Evolutionary conservation across 2,329 filamentous ascomycete genomes (phyloP).

Genomic region (Clarireedia hainanense): DNA sequence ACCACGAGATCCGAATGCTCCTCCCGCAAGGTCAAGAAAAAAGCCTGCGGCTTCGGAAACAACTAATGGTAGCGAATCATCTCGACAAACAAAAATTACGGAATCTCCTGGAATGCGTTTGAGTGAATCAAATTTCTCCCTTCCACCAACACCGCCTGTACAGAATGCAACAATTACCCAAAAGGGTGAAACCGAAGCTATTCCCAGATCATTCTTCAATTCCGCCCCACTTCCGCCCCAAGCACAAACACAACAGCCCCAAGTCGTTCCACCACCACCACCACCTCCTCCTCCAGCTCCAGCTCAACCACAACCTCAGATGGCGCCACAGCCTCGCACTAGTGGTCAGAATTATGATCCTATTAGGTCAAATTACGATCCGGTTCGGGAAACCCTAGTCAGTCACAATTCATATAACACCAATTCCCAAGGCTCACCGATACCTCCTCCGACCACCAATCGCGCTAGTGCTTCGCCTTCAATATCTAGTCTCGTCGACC

Average conservation of each 20-base stretch:
- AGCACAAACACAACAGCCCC: not conserved
- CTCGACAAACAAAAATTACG: constrained; percentile 4
- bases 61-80: constrained; percentile 5
- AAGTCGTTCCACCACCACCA: not conserved
- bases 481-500: constrained; percentile 84
- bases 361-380: constrained; percentile 67
- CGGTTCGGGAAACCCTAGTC: constrained; percentile 52
- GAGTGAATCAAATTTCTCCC: constrained; percentile 10
- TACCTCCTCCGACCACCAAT: constrained; percentile 42
- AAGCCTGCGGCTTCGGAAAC: constrained; percentile 36
- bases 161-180: constrained; percentile 16
- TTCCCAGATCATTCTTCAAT: constrained; percentile 25
- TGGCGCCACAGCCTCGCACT: constrained; percentile 38
- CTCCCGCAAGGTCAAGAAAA: constrained; percentile 46
- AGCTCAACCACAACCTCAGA: constrained; percentile 8
- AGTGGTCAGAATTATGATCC: constrained; percentile 86
- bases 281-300: not conserved
- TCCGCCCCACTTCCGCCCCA: constrained; percentile 14
- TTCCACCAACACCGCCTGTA: constrained; percentile 11
- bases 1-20: constrained; percentile 51
- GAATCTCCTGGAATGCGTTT: not conserved
- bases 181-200: constrained; percentile 34
- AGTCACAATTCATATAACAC: constrained; percentile 34
- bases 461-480: constrained; percentile 85
- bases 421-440: constrained; percentile 39